Conservation (phyloP, 2,329 filamentous ascomycete species). For the Boeremia lycopersici region DNA sequence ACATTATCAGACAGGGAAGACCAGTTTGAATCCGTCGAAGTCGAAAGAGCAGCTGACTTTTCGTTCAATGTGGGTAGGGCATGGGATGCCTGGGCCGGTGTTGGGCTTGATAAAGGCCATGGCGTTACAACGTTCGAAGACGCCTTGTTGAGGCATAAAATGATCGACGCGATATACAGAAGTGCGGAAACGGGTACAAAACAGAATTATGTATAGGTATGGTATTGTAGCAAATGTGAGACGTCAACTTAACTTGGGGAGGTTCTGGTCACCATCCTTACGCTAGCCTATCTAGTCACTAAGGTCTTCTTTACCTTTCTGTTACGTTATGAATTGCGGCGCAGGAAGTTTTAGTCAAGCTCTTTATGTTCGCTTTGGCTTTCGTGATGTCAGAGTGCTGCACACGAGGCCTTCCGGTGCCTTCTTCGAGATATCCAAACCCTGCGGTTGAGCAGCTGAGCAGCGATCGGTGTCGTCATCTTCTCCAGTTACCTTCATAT, state of each 20-base stretch:
- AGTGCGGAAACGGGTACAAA: conserved; percentile 39
- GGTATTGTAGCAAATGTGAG: too few relatives aligned
- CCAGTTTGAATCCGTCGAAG: conserved; percentile 53
- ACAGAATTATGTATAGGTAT: conserved; percentile 35
- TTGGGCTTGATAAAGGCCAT: conserved; percentile 28
- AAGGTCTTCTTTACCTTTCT: conserved; percentile 15
- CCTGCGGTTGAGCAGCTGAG: background rate
- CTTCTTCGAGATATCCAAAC: background rate
- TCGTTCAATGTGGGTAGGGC: conserved; percentile 60
- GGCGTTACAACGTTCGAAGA: conserved; percentile 42
- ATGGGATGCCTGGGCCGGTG: conserved; percentile 62
- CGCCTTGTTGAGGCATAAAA: conserved; percentile 42
- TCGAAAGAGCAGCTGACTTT: conserved; percentile 55
- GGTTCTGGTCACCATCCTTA: too few relatives aligned
- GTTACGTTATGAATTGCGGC: conserved; percentile 23
- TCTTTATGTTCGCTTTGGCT: conserved; percentile 4
- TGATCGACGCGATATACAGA: conserved; percentile 46
- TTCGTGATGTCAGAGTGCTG: conserved; percentile 21
- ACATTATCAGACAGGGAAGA: conserved; percentile 39
- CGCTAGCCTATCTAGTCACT: background rate
- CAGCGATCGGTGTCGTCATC: conserved; percentile 14
- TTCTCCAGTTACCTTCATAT: background rate
- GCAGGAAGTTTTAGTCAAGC: conserved; percentile 18
- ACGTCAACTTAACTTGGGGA: too few relatives aligned
- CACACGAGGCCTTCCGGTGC: background rate